Conservation (phyloP, 257 asterid genomes). For the Verbena officinalis region DNA sequence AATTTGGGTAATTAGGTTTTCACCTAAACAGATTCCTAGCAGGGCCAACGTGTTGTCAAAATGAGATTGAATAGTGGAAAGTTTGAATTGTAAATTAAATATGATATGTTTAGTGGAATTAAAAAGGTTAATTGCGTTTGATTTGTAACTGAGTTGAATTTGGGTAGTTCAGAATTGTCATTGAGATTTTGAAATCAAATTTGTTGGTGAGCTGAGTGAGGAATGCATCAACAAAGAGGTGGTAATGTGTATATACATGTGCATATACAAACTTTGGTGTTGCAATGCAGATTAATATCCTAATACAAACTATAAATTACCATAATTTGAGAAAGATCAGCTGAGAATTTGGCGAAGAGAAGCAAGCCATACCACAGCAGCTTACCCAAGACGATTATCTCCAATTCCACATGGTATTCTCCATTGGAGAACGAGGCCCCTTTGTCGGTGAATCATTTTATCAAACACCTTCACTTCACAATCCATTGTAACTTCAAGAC, state of each 20-base stretch:
- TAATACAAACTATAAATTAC: slow-evolving; percentile 22
- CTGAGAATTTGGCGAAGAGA: slow-evolving; percentile 36
- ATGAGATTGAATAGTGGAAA: not conserved
- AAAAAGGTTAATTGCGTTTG: not conserved
- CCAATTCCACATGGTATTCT: slow-evolving; percentile 30
- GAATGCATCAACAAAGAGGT: no score
- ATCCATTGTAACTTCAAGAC: slow-evolving; percentile 4
- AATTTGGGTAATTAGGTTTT: not conserved
- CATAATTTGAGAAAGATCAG: slow-evolving; percentile 24
- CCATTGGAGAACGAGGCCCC: slow-evolving; percentile 1
- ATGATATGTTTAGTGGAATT: not conserved
- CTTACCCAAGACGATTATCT: slow-evolving; percentile 25
- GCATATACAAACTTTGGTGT: no score
- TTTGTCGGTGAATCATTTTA: slow-evolving; percentile 23
- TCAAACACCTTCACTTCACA: slow-evolving; percentile 29
- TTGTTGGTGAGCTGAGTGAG: not conserved
- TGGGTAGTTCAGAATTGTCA: not conserved
- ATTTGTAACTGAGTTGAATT: not conserved
- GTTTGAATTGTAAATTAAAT: not conserved
- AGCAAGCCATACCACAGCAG: slow-evolving; percentile 37
- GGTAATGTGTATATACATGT: not conserved
- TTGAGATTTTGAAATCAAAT: not conserved
- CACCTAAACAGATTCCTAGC: not conserved
- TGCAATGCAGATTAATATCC: not conserved
- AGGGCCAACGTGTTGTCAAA: not conserved